Evolutionary conservation across 2,329 filamentous ascomycete genomes (phyloP), one percentile per base, ranked within the genome.

Genomic region (Aspergillus fijiensis): DNA sequence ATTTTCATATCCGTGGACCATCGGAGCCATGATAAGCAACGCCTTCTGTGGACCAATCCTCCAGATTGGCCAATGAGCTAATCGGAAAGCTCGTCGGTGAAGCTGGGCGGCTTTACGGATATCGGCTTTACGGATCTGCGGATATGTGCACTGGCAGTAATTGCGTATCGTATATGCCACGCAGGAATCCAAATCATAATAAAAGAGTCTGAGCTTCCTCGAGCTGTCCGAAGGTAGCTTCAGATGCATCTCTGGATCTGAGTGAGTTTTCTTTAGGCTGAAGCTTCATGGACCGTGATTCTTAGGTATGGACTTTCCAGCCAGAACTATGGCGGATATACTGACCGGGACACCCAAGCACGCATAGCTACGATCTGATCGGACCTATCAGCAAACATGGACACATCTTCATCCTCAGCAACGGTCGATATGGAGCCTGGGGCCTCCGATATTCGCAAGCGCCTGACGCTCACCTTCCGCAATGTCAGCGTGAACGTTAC

Each of bases 381-480:
- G 53, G 53, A 39, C 21, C 48, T 29, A 47, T 27, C 21, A 54
- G 29, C 54, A 51, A 51, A 19, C 6, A 70, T 72, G 70, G 63
- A 73, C 19, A 69, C 65, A 7, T 63, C 71, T 16, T 63, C 71
- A 14, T 72, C 71, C 3, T 73, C 70, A 19, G 67, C 63, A n/a
- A 69, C 68, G 5, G 50, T 64, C 4, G 71, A 74, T 42, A 21
- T 73, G 33, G 72, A 73, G 58, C 48, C 60, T 4, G 69, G 67
- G 3, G 25, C 45, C 4, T 51, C 58, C 1, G 49, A 55, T 4
- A 60, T 72, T 53, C 68, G 64, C 9, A 77, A 77, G 57, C 63
- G 67, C 35, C 55, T 76, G 33, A 76, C 74, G 1, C 62, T 77
- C 6, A 76, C 74, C 1, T 77, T 76, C 53, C 68, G 73, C 4